Base-by-base conservation (phyloP, 2,329 filamentous ascomycete species). In the Sarocladium brachiariae region DNA sequence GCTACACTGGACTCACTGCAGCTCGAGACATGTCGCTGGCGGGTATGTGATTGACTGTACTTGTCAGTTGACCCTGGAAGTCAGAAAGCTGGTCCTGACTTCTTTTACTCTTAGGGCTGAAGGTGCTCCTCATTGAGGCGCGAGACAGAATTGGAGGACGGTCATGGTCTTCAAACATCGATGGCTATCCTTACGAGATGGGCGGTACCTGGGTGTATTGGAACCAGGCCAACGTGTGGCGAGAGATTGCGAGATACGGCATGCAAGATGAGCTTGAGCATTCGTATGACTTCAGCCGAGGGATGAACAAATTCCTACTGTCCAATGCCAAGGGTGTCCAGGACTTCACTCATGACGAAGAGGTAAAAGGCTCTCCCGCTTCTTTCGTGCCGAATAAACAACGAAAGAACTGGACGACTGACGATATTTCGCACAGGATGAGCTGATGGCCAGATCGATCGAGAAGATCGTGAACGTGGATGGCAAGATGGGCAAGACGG, bases 131-230 rank as follows among this genome's bases (percentile, higher is more conserved):
- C 0, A 27, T 73, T 2, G 70, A 72, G 54, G 68, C 63, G 1
- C 61, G 70, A 21, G 70, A 73, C 51, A 58, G 70, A 1, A 64
- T 72, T 38, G 70, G 70, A 11, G 69, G 70, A 2, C 62, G 70
- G 1, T 67, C 67, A 1, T 72, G 67, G 65, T 63, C 61, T 2
- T 58, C 65, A 6, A 62, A 63, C 18, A 63, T 67, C 13, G 58
- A 61, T 7, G 69, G 64, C 0, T 63, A 65, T 23, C 57, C 59
- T 1, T 71, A 64, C 49, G 69, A 72, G 43, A 68, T 73, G 65
- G 70, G 70, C 1, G 70, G 70, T 0, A 71, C 69, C 1, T 73
- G 69, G 69, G 58, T 73, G 2, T 65, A 66, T 24, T 68, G 67
- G 65, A 55, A 56, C 38, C 64, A 66, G 56, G 59, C 68, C 6